These are phyloP conservation scores for Yamadazyma taylorii DNA, from an alignment of 1,139 yeast species.

Conservation along the genomic window DNA sequence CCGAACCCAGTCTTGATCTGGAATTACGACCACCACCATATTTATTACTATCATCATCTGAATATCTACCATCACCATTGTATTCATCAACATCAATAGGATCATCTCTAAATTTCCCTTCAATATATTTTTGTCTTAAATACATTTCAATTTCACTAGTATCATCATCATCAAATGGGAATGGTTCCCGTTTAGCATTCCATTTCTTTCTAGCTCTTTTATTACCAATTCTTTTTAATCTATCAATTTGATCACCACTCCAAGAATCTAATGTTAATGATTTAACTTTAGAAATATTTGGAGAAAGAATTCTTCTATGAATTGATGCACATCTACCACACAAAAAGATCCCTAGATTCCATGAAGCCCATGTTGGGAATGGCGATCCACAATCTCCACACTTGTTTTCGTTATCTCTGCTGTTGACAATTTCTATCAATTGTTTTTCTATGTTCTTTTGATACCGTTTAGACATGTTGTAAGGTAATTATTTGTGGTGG, in stretches of 20 bases:
- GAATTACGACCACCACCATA: slow-evolving; percentile 14
- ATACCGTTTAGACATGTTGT: slow-evolving; percentile 33
- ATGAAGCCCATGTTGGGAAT: slow-evolving; percentile 61
- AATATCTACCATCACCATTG: slow-evolving; percentile 15
- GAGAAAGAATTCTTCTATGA: slow-evolving; percentile 63
- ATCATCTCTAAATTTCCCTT: slow-evolving; percentile 46
- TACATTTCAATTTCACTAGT: slow-evolving; percentile 45
- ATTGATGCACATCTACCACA: slow-evolving; percentile 80
- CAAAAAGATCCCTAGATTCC: slow-evolving; percentile 58
- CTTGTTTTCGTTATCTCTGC: slow-evolving; percentile 47
- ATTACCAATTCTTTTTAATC: slow-evolving; percentile 65
- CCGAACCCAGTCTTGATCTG: slow-evolving; percentile 8
- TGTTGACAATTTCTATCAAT: slow-evolving; percentile 45
- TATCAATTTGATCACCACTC: slow-evolving; percentile 59
- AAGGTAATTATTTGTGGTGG: too few species aligned
- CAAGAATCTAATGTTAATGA: slow-evolving; percentile 84
- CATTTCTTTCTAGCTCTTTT: slow-evolving; percentile 60
- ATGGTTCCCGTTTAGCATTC: slow-evolving; percentile 61
- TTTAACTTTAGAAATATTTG: slow-evolving; percentile 65
- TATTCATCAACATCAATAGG: slow-evolving; percentile 23
- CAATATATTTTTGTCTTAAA: slow-evolving; percentile 53
- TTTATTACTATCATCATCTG: slow-evolving; percentile 15
- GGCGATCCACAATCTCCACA: slow-evolving; percentile 73
- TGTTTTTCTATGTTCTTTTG: slow-evolving; percentile 42
- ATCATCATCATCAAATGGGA: slow-evolving; percentile 71